A percentile compares a stretch with the other conserved stretches of the same genome.
Evolutionary conservation across 768 basidiomycete species (phyloP).

Genomic region (Hydnomerulius pinastri): DNA sequence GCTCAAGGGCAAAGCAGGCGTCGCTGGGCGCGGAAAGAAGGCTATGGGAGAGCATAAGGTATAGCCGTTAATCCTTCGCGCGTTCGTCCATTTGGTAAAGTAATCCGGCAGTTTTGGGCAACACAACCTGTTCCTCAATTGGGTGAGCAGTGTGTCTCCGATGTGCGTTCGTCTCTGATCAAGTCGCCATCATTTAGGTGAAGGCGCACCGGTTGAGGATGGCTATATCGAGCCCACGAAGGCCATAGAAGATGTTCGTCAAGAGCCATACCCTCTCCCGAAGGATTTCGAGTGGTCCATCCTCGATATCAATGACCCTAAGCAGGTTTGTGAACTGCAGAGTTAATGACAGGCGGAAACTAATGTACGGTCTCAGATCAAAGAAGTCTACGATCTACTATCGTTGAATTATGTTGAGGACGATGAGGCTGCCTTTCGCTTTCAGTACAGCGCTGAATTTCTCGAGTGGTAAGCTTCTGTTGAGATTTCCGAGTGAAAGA

Average conservation of each 20-base stretch:
- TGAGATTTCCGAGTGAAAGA: neutral
- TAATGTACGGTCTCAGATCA: constrained; percentile 50
- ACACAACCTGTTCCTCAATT: constrained; percentile 97
- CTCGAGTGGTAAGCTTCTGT: constrained; percentile 69
- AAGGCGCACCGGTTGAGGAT: constrained; percentile 67
- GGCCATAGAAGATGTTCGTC: constrained; percentile 75
- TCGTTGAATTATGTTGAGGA: constrained; percentile 97
- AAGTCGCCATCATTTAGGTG: constrained; percentile 43
- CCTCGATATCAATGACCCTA: constrained; percentile 75
- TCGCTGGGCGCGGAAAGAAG: constrained; percentile 76
- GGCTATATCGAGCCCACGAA: constrained; percentile 88
- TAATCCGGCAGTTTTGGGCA: constrained; percentile 77
- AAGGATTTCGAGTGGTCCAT: constrained; percentile 91
- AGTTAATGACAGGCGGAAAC: neutral
- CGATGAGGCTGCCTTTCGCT: constrained; percentile 92
- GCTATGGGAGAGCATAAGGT: constrained; percentile 90
- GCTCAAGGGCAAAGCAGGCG: constrained; percentile 75
- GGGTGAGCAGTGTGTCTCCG: constrained; percentile 42
- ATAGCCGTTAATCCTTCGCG: constrained; percentile 17
- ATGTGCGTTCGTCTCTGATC: neutral
- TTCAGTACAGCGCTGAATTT: constrained; percentile 95
- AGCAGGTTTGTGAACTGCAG: constrained; percentile 52
- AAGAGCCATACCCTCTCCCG: constrained; percentile 86
- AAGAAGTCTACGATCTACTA: constrained; percentile 89
- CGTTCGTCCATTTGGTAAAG: constrained; percentile 10